phyloP scores from a whole-genome alignment of 345 rosid species.

The Draba incana region DNA sequence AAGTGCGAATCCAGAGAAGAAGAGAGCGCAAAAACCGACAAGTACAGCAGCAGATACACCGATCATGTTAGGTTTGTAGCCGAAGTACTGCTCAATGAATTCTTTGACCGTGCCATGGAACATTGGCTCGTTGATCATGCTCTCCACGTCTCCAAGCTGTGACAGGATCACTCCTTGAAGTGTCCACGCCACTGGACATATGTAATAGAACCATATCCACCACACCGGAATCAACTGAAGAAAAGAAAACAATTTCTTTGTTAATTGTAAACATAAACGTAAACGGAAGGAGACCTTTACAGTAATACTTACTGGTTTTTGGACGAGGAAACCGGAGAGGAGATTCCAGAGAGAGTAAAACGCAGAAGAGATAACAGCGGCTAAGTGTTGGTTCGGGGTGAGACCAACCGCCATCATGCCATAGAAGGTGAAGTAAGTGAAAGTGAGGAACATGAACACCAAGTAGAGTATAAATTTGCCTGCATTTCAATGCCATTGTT shows the following conservation, averaged over 20 bases:
- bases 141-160: slow-evolving; percentile 84
- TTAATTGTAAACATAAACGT: too few relatives aligned
- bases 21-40: slow-evolving; percentile 55
- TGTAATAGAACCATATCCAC: slow-evolving; percentile 97
- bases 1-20: slow-evolving; percentile 65
- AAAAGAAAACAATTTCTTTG: too few relatives aligned
- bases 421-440: slow-evolving; percentile 86
- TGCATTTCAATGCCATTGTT: slow-evolving; percentile 40
- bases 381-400: slow-evolving; percentile 74
- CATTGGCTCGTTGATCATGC: slow-evolving; percentile 53
- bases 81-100: slow-evolving; percentile 55
- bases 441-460: slow-evolving; percentile 87
- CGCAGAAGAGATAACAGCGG: slow-evolving; percentile 85
- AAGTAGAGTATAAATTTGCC: slow-evolving; percentile 73
- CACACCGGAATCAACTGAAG: slow-evolving; percentile 75
- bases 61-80: slow-evolving; percentile 49
- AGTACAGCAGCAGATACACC: slow-evolving; percentile 62
- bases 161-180: slow-evolving; percentile 70
- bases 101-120: slow-evolving; percentile 68
- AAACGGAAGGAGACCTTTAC: too few relatives aligned
- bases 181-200: slow-evolving; percentile 89
- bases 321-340: slow-evolving; percentile 81
- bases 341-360: slow-evolving; percentile 94
- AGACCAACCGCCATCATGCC: slow-evolving; percentile 97
- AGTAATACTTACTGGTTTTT: slow-evolving; percentile 62